Conservation (phyloP, 306 rosid species). For the Ormosia semicastrata region DNA sequence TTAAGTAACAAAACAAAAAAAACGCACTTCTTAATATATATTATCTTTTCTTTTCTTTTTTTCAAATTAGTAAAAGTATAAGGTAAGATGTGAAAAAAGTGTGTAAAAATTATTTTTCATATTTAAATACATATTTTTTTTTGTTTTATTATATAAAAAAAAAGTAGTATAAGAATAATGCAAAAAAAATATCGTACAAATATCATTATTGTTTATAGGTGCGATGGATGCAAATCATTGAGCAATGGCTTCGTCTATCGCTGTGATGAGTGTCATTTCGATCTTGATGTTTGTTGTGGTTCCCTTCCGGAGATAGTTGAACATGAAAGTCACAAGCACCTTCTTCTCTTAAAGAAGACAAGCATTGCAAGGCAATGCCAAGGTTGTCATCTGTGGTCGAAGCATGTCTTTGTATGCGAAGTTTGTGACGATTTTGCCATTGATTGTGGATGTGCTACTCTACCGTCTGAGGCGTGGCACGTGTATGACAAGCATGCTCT, state of each 20-base stretch:
- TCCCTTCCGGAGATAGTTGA: neutral
- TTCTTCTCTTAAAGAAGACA: neutral
- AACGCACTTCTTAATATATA: too few species aligned
- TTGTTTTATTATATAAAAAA: too few species aligned
- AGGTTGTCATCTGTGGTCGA: constrained; percentile 1
- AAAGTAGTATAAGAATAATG: too few species aligned
- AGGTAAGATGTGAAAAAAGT: too few species aligned
- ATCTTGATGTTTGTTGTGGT: neutral
- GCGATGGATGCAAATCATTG: neutral
- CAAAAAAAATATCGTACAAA: too few species aligned
- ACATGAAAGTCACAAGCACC: neutral
- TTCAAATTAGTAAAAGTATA: too few species aligned
- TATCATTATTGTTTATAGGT: too few species aligned
- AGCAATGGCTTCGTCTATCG: constrained; percentile 11
- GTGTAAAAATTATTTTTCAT: too few species aligned
- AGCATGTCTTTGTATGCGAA: neutral
- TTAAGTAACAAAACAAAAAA: too few species aligned
- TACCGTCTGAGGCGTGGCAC: constrained; percentile 16
- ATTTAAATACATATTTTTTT: too few species aligned
- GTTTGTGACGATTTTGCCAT: constrained; percentile 30
- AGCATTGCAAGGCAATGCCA: neutral
- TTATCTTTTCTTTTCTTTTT: too few species aligned
- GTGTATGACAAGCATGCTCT: constrained; percentile 23
- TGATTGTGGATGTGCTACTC: constrained; percentile 21
- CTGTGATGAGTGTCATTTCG: neutral